These are phyloP conservation scores for Kitagawia praeruptora DNA, from an alignment of 129 eudicot species.

Conservation along the genomic window DNA sequence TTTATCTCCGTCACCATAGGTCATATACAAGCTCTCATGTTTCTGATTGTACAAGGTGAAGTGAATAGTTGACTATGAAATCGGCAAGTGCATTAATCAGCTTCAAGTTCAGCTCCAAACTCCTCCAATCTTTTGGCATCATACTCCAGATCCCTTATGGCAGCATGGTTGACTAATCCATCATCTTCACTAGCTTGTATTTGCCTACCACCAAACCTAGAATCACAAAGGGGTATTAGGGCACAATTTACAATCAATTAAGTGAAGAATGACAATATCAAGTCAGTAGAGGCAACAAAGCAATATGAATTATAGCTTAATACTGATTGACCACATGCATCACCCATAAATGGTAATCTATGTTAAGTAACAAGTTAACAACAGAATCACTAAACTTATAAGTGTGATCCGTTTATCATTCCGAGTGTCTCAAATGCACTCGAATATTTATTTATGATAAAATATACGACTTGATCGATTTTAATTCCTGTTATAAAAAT, in stretches of 20 bases:
- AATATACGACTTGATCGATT: neutral
- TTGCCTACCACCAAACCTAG: conserved; percentile 87
- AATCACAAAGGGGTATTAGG: neutral
- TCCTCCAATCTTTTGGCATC: conserved; percentile 76
- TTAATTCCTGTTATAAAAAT: neutral
- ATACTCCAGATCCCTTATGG: conserved; percentile 48
- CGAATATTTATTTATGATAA: neutral
- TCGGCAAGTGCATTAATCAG: conserved; percentile 27
- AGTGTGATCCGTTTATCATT: neutral
- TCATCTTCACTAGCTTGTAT: conserved; percentile 83
- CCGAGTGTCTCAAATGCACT: neutral
- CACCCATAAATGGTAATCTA: neutral
- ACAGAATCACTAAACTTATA: neutral
- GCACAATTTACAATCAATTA: neutral
- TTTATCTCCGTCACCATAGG: neutral
- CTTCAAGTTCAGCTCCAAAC: conserved; percentile 92
- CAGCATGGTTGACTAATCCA: conserved; percentile 73
- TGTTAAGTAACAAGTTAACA: neutral
- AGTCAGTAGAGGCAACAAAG: neutral
- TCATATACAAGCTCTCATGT: neutral
- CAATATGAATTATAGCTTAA: neutral
- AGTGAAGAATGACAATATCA: neutral
- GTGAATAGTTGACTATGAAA: neutral
- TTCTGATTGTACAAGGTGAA: neutral
- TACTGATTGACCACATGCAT: neutral